Conservation (phyloP, 2,329 filamentous ascomycete genomes). For the Ophiostoma ips region DNA sequence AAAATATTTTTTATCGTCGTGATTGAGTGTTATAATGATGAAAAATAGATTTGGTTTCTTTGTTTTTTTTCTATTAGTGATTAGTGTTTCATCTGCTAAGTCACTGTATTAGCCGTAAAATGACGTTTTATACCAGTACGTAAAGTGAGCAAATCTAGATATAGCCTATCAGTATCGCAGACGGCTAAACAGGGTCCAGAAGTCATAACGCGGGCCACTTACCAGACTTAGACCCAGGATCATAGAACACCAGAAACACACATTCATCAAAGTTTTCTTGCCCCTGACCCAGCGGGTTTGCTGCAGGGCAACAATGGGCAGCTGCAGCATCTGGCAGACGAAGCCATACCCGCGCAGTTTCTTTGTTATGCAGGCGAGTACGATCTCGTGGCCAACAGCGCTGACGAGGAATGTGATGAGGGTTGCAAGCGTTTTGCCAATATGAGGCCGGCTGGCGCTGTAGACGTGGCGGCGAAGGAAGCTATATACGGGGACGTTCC, state of each 20-base stretch:
- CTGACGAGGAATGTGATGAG: slow-evolving; percentile 85
- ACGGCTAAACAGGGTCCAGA: background rate
- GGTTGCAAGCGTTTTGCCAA: slow-evolving; percentile 66
- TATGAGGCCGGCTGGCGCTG: slow-evolving; percentile 60
- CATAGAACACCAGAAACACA: slow-evolving; percentile 87
- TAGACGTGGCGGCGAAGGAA: slow-evolving; percentile 95
- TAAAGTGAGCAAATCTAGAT: slow-evolving; percentile 39
- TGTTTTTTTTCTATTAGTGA: too few species aligned
- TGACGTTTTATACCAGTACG: slow-evolving; percentile 32
- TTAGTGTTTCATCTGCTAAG: too few species aligned
- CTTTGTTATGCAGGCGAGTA: slow-evolving; percentile 97
- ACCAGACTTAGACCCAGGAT: slow-evolving; percentile 73
- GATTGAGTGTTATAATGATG: too few species aligned
- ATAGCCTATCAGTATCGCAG: background rate
- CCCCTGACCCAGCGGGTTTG: slow-evolving; percentile 62
- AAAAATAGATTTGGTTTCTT: too few species aligned
- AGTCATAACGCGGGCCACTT: slow-evolving; percentile 23
- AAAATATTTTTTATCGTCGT: too few species aligned
- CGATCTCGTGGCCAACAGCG: slow-evolving; percentile 80
- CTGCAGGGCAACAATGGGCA: slow-evolving; percentile 89
- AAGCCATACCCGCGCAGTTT: slow-evolving; percentile 93
- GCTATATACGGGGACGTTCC: slow-evolving; percentile 95
- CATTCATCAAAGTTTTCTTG: slow-evolving; percentile 69
- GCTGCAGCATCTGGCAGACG: slow-evolving; percentile 87
- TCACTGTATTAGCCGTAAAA: too few species aligned